Evolutionary conservation across 177 flowering plant genomes (phyloP).

Genomic region (Vitis hybrid): DNA sequence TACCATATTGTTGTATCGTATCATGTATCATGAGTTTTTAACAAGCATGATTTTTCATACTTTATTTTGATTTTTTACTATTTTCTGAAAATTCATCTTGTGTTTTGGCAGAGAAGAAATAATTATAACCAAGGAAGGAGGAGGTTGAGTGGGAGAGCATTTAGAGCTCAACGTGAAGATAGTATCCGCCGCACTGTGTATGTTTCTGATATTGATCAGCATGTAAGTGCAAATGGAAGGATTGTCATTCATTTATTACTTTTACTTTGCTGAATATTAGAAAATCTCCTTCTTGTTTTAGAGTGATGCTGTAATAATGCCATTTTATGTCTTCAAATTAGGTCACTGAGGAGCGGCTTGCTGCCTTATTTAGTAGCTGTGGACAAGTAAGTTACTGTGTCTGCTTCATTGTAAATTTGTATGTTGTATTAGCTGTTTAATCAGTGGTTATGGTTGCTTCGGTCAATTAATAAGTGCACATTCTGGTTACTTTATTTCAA

Average conservation of each 20-base stretch:
- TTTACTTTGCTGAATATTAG: constrained; percentile 2
- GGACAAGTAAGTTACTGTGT: constrained; percentile 67
- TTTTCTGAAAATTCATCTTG: background rate
- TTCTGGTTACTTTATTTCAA: background rate
- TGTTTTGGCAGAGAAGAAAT: constrained; percentile 34
- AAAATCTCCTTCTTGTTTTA: background rate
- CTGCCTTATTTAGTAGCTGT: constrained; percentile 73
- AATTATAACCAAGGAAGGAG: constrained; percentile 36
- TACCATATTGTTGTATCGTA: no score
- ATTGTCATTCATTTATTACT: background rate
- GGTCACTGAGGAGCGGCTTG: constrained; percentile 95
- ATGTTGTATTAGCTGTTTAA: background rate
- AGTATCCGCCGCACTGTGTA: constrained; percentile 47
- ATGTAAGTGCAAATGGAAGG: constrained; percentile 22
- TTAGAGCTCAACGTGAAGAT: constrained; percentile 41
- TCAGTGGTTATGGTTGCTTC: background rate
- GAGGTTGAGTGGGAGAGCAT: constrained; percentile 34
- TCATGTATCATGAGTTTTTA: no score
- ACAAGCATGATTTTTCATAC: background rate
- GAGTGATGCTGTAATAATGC: background rate
- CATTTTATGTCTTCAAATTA: constrained; percentile 21
- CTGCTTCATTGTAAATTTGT: background rate
- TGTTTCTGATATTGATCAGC: constrained; percentile 55
- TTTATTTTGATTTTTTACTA: background rate
- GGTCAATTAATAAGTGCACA: background rate